Evolutionary conservation across 495 filamentous ascomycete species (phyloP), one percentile per base, ranked within the genome.

Genomic region (Daldinia loculata): DNA sequence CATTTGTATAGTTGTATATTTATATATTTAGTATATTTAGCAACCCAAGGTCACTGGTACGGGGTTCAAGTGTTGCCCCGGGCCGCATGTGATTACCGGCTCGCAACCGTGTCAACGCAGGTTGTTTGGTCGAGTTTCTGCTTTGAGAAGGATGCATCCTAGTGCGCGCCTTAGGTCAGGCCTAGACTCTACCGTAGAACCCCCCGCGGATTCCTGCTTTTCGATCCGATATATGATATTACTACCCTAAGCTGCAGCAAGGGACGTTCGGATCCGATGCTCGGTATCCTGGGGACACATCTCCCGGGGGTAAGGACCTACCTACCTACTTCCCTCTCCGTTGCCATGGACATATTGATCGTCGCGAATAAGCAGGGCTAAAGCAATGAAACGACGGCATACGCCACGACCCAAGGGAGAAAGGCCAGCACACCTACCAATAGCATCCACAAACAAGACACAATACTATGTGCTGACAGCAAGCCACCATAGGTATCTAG

Each of bases 141-240:
- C 43, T 61, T 67, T 67, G 19, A 67, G 69, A 51, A 39, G 39
- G 48, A 19, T 61, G 67, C 67, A 70, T 61, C n/a, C 48, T 38
- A 15, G n/a, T 45, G 24, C 15, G 27, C 56, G 9, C 3, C 12
- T 11, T 15, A n/a, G 27, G 39, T 58, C 32, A 5, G 52, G 57
- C 26, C 63, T 67, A 59, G 69, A 56, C 52, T 38, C 30, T 41
- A 22, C 22, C 14, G 50, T 56, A 32, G 7, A 41, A 14, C 51
- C 27, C 52, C 56, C 41, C 56, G 17, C 43, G 51, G 43, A 19
- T 15, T 30, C 22, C 56, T 11, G 7, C 19, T 51, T 41, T 57
- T 61, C 45, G 50, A 57, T 62, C 15, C 19, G 50, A 56, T 56
- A 38, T 61, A 45, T 36, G 38, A 38, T 53, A 45, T 55, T 55